Evolutionary conservation across 148 eudicot species (phyloP).

Genomic region (Suaeda aralocaspica): DNA sequence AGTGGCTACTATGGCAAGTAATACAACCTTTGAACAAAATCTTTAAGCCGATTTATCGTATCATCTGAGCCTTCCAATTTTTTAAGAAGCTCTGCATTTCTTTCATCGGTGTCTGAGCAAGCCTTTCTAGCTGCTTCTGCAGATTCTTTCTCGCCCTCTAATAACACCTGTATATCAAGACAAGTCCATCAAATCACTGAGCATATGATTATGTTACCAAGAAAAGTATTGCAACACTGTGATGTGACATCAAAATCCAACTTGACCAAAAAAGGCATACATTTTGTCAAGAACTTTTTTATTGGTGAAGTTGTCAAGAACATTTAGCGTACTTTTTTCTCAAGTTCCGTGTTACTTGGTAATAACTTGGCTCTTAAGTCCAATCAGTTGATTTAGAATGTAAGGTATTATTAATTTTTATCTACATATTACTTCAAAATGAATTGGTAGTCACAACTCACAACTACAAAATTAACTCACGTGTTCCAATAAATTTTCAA

Average conservation of each 20-base stretch:
- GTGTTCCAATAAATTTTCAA: too few relatives aligned
- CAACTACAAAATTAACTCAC: too few relatives aligned
- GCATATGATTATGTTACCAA: neutral
- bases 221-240: neutral
- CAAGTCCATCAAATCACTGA: constrained; percentile 1
- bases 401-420: too few relatives aligned
- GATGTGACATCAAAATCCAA: neutral
- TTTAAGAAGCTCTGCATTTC: constrained; percentile 51
- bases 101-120: constrained; percentile 48
- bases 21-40: constrained; percentile 78
- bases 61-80: constrained; percentile 76
- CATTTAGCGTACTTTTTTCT: too few relatives aligned
- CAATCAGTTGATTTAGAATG: too few relatives aligned
- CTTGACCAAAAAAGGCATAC: too few relatives aligned
- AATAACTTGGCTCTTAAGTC: too few relatives aligned
- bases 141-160: constrained; percentile 49
- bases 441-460: too few relatives aligned
- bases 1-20: neutral
- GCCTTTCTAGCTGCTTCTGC: constrained; percentile 63
- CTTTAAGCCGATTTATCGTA: constrained; percentile 66
- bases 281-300: too few relatives aligned
- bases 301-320: too few relatives aligned
- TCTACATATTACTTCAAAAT: too few relatives aligned
- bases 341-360: too few relatives aligned
- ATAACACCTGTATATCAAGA: constrained; percentile 40